Evolutionary conservation across 495 filamentous ascomycete genomes (phyloP).

Genomic region (Penicillium alfredii): DNA sequence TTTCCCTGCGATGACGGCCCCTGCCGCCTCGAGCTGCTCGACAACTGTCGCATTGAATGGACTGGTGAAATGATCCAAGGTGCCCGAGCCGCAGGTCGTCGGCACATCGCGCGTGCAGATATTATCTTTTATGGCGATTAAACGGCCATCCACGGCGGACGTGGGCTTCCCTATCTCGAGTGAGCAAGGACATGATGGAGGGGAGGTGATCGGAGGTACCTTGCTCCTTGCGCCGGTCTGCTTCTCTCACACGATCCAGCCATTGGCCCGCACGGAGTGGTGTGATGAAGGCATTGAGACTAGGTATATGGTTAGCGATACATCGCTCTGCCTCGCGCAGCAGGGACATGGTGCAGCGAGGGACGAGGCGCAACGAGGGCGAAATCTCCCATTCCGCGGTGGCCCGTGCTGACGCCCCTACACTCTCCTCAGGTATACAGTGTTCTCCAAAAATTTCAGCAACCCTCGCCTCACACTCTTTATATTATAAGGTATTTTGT

Average conservation of each 20-base stretch:
- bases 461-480: too few species aligned
- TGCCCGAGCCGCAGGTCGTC: constrained; percentile 77
- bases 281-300: constrained; percentile 44
- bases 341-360: too few species aligned
- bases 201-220: constrained; percentile 21
- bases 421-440: too few species aligned
- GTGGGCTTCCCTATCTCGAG: constrained; percentile 24
- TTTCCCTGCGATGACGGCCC: constrained; percentile 66
- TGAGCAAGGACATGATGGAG: too few species aligned
- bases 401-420: too few species aligned
- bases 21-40: constrained; percentile 54
- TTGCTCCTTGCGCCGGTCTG: constrained; percentile 34
- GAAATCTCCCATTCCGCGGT: not conserved
- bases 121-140: constrained; percentile 84
- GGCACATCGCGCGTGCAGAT: constrained; percentile 65
- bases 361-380: too few species aligned
- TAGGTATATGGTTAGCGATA: constrained; percentile 38
- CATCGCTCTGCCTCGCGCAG: constrained; percentile 46
- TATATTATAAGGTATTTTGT: too few species aligned
- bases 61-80: constrained; percentile 60
- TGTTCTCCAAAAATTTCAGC: too few species aligned
- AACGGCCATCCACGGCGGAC: constrained; percentile 43
- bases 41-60: constrained; percentile 87
- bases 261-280: constrained; percentile 30
- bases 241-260: constrained; percentile 32